phyloP scores from a whole-genome alignment of 2,329 filamentous ascomycete genomes.

The Sporothrix phasma region DNA sequence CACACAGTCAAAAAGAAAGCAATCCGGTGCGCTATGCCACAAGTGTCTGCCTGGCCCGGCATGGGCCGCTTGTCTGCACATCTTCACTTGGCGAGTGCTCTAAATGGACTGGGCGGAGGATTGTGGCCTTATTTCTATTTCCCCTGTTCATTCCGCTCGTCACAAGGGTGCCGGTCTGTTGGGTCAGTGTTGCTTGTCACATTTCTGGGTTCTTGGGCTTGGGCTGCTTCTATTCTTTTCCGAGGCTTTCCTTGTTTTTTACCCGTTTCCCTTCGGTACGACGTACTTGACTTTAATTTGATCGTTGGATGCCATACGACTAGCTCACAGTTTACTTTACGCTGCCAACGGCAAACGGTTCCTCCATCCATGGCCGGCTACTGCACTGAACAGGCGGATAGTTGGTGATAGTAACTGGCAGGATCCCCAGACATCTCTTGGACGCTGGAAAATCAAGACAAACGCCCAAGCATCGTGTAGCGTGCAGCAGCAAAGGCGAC shows the following conservation, averaged over 20 bases:
- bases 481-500: too few species aligned
- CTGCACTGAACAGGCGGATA: too few species aligned
- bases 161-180: neutral
- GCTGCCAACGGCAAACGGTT: too few species aligned
- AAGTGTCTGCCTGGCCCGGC: neutral
- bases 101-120: neutral
- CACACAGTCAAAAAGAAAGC: neutral
- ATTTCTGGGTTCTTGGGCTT: too few species aligned
- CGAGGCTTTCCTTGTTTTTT: neutral
- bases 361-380: too few species aligned
- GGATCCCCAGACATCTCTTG: too few species aligned
- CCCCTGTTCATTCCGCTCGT: too few species aligned
- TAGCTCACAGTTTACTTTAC: too few species aligned
- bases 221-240: neutral
- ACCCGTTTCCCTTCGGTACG: neutral
- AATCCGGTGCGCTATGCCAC: neutral
- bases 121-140: neutral
- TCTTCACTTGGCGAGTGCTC: neutral
- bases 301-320: neutral
- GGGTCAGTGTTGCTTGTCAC: neutral
- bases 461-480: too few species aligned
- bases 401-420: too few species aligned
- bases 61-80: neutral
- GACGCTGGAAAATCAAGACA: too few species aligned
- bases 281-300: too few species aligned